Evolutionary conservation across 2,329 filamentous ascomycete genomes (phyloP).

Genomic region (Zalaria obscura): DNA sequence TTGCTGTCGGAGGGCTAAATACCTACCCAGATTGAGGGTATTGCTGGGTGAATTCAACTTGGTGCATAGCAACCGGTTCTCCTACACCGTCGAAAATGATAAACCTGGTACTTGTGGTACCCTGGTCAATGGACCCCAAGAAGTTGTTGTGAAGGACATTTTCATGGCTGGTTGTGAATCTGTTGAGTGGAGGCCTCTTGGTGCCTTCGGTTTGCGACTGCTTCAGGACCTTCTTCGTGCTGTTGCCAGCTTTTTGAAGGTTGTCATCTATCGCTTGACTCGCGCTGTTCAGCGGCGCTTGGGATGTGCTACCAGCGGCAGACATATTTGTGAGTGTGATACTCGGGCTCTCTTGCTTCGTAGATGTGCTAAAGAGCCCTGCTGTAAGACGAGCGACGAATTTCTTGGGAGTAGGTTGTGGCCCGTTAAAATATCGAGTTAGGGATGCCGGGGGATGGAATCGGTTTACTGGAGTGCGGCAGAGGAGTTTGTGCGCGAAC

Average conservation of each 20-base stretch:
- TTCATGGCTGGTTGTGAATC: slow-evolving; percentile 19
- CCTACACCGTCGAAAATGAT: slow-evolving; percentile 71
- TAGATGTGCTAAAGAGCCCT: slow-evolving; percentile 1
- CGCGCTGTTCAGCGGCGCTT: not conserved
- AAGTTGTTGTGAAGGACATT: slow-evolving; percentile 40
- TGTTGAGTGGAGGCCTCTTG: slow-evolving; percentile 6
- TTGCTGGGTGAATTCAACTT: slow-evolving; percentile 68
- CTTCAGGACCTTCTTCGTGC: slow-evolving; percentile 2
- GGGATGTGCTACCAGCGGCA: too few relatives aligned
- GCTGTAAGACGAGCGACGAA: not conserved
- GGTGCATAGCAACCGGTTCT: slow-evolving; percentile 62
- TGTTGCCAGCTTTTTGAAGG: slow-evolving; percentile 2
- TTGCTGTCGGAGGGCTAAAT: not conserved
- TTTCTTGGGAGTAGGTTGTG: too few relatives aligned
- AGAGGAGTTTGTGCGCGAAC: too few relatives aligned
- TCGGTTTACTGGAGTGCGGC: too few relatives aligned
- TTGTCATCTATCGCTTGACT: not conserved
- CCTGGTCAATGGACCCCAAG: slow-evolving; percentile 74
- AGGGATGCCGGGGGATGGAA: too few relatives aligned
- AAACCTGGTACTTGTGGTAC: slow-evolving; percentile 73
- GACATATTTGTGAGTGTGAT: too few relatives aligned
- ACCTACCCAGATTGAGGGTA: slow-evolving; percentile 71
- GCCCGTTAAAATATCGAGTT: too few relatives aligned
- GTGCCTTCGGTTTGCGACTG: slow-evolving; percentile 1
- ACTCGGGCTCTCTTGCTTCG: not conserved